phyloP scores from a whole-genome alignment of 257 asterid genomes.

The Jacaranda mimosifolia region DNA sequence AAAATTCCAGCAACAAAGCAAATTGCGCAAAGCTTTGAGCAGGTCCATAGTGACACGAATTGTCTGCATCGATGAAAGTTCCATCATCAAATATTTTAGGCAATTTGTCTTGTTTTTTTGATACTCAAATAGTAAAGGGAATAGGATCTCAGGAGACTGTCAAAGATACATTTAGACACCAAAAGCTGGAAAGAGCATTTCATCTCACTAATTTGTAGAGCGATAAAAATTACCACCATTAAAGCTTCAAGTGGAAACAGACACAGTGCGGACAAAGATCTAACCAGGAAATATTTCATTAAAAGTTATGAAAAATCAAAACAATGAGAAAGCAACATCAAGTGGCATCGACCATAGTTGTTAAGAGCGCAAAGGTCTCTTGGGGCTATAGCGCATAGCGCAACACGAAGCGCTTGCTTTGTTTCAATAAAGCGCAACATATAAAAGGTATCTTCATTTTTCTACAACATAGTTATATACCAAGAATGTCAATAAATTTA shows the following conservation, averaged over 20 bases:
- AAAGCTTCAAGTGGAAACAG: background rate
- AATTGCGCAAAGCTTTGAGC: constrained; percentile 81
- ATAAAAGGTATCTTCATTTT: no score
- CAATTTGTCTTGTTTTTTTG: background rate
- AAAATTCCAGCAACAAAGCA: constrained; percentile 84
- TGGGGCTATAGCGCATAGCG: no score
- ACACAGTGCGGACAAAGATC: background rate
- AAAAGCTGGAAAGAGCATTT: background rate
- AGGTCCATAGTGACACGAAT: constrained; percentile 66
- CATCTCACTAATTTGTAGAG: background rate
- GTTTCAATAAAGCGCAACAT: no score
- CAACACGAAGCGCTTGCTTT: no score
- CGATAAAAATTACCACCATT: background rate
- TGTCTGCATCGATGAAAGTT: constrained; percentile 54
- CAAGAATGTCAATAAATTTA: no score
- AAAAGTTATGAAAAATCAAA: background rate
- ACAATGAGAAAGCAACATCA: background rate
- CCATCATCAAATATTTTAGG: background rate
- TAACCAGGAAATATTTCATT: background rate
- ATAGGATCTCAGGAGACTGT: background rate
- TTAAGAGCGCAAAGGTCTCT: no score
- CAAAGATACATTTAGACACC: background rate
- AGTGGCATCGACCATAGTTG: background rate
- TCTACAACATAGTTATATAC: no score
- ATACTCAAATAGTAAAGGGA: background rate